phyloP scores from a whole-genome alignment of 306 rosid genomes.

The Sicyos baderoa region DNA sequence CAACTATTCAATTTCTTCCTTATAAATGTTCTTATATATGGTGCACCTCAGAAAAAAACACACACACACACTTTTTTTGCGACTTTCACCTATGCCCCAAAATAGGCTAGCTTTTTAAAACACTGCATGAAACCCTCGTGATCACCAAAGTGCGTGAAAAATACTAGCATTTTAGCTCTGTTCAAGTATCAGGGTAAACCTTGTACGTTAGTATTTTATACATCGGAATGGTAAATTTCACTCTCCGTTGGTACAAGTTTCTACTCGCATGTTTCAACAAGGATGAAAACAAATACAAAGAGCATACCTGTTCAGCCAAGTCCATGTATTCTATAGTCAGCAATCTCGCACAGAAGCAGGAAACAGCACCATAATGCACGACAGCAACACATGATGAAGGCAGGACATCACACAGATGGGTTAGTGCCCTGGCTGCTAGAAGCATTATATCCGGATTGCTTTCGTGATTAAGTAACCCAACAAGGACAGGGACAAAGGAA shows the following conservation, averaged over 20 bases:
- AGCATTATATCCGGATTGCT: slow-evolving; percentile 98
- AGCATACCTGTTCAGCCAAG: slow-evolving; percentile 92
- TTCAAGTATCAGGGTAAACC: not conserved
- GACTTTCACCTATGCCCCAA: too few species aligned
- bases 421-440: slow-evolving; percentile 91
- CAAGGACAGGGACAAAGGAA: slow-evolving; percentile 91
- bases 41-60: too few species aligned
- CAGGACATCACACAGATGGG: slow-evolving; percentile 86
- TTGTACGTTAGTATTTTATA: not conserved
- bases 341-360: slow-evolving; percentile 85
- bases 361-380: slow-evolving; percentile 94
- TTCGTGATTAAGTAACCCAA: slow-evolving; percentile 89
- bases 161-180: not conserved
- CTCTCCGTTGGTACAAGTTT: too few species aligned
- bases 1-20: too few species aligned
- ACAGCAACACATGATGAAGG: slow-evolving; percentile 98
- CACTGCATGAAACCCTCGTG: not conserved
- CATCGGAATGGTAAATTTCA: too few species aligned
- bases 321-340: slow-evolving; percentile 98
- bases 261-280: not conserved
- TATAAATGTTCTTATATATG: too few species aligned
- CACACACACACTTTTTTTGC: too few species aligned
- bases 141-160: not conserved
- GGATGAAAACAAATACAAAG: not conserved
- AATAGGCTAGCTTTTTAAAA: too few species aligned